Conservation (phyloP, 2,329 filamentous ascomycete species). For the Colletotrichum brevisporum region DNA sequence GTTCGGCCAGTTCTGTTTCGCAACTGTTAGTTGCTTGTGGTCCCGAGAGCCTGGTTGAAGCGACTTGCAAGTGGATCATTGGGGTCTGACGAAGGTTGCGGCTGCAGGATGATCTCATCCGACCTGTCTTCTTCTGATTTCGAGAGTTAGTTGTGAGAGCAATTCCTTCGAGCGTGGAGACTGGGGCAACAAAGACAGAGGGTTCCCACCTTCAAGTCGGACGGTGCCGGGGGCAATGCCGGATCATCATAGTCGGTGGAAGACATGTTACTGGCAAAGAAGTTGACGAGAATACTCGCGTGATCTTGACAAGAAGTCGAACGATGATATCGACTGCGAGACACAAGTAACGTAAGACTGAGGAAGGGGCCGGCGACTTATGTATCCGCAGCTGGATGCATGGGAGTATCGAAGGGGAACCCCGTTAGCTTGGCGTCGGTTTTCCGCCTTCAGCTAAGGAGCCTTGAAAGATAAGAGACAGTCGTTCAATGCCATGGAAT, state of each 20-base stretch:
- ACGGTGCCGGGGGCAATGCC: conserved; percentile 7
- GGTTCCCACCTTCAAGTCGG: conserved; percentile 1
- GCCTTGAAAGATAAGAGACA: too few relatives aligned
- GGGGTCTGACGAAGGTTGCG: background rate
- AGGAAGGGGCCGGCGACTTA: too few relatives aligned
- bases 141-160: background rate
- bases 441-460: too few relatives aligned
- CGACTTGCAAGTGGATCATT: background rate
- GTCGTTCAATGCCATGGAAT: too few relatives aligned
- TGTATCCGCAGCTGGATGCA: too few relatives aligned
- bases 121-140: background rate
- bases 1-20: background rate
- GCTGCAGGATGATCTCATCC: background rate
- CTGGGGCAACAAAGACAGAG: too few relatives aligned
- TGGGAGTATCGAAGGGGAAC: too few relatives aligned
- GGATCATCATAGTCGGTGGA: background rate
- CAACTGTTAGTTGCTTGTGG: background rate
- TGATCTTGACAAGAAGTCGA: too few relatives aligned
- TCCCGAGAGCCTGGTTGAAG: fast-evolving
- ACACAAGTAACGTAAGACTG: too few relatives aligned
- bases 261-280: background rate
- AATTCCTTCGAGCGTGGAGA: background rate
- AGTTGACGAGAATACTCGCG: too few relatives aligned
- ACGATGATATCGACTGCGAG: too few relatives aligned
- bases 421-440: too few relatives aligned